Evolutionary conservation across 768 basidiomycete species (phyloP), one percentile per base, ranked within the genome.

Genomic region (Pholiota microspora): DNA sequence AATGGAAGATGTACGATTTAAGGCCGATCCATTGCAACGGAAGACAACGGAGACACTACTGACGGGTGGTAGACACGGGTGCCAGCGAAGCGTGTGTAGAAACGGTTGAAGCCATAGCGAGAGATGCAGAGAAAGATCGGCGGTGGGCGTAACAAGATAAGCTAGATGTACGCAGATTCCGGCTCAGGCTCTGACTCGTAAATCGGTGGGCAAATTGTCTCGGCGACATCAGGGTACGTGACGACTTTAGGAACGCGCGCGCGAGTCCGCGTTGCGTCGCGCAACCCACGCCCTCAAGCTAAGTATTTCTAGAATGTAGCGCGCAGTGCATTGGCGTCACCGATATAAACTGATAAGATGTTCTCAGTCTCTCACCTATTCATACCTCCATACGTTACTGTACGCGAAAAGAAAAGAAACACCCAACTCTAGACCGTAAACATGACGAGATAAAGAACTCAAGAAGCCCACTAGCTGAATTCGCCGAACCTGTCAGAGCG

Each of bases 11-110:
- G n/a, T n/a, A n/a, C n/a, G n/a, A n/a, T n/a, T n/a, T n/a, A n/a
- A n/a, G n/a, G n/a, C n/a, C n/a, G n/a, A n/a, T n/a, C n/a, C n/a
- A n/a, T n/a, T n/a, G n/a, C 12, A 3, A 9, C 7, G 32, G 21
- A 23, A 35, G 24, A 13, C 40, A 15, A 18, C 12, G 42, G 46
- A 42, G 36, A 51, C 21, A n/a, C 1, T 6, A 69, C 76, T 51
- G 55, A 81, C 79, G 65, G 23, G 70, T 24, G 27, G 75, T 78
- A 34, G 73, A 76, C 36, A 81, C 73, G 49, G 72, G 62, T 53
- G 60, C 60, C 54, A 80, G 64, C 18, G 74, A 71, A 49, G 65
- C 57, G 62, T 76, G 72, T 21, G 76, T 79, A 46, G 71, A 66
- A 16, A 65, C 58, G 21, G 66, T 53, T 8, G 67, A 61, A 4